A percentile compares a stretch with the other conserved stretches of the same genome.
Conservation (phyloP, 2,329 filamentous ascomycete genomes). For the Sporothrix variecibatus region DNA sequence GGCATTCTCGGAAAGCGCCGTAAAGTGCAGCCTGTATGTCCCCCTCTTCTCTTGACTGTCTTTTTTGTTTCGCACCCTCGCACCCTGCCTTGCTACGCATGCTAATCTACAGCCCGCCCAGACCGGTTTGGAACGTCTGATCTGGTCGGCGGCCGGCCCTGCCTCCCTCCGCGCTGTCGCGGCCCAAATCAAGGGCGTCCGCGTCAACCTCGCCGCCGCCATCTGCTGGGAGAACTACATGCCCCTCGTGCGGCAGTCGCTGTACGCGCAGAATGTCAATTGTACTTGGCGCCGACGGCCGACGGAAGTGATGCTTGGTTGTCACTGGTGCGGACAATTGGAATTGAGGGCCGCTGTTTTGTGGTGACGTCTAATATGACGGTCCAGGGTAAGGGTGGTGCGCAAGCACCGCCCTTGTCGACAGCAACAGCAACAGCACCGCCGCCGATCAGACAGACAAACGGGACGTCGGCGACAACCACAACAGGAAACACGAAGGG, state of each 20-base stretch:
- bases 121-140: constrained; percentile 77
- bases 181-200: constrained; percentile 75
- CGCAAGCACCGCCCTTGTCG: background rate
- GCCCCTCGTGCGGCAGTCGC: constrained; percentile 78
- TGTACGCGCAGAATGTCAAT: constrained; percentile 91
- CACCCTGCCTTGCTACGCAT: background rate
- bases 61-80: constrained; percentile 11
- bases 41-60: background rate
- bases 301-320: constrained; percentile 84
- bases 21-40: constrained; percentile 82
- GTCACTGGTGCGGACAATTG: constrained; percentile 77
- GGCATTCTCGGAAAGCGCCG: constrained; percentile 81
- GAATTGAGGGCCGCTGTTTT: constrained; percentile 78
- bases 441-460: background rate
- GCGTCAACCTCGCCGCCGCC: constrained; percentile 77
- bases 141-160: constrained; percentile 86
- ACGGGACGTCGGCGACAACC: background rate
- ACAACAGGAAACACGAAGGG: background rate
- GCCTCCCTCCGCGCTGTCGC: constrained; percentile 77
- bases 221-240: constrained; percentile 99
- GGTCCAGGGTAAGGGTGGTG: constrained; percentile 40
- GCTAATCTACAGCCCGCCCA: background rate
- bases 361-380: constrained; percentile 87
- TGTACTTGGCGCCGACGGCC: constrained; percentile 89
- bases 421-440: background rate